Evolutionary conservation across 768 basidiomycete species (phyloP), one percentile per base, ranked within the genome.

Genomic region (Amanita exitialis): DNA sequence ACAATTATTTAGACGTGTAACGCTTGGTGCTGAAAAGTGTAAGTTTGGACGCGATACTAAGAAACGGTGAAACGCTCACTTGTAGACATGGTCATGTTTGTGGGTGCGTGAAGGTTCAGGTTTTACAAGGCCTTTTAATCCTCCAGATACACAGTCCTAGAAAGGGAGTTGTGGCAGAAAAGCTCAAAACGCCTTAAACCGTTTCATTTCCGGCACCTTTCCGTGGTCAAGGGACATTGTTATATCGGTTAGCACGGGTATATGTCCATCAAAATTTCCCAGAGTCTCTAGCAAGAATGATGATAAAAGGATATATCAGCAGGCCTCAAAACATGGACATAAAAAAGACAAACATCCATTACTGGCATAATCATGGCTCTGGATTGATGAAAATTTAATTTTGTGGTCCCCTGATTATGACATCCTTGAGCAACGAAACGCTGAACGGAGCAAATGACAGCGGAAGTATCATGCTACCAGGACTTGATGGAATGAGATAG

Each of bases 1-100:
- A 46, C 45, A 46, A 15, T 46, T 46, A 46, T 46, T 46, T 35
- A 46, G 28, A n/a, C 30, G 45, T n/a, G 45, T 46, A 18, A 46
- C 45, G 30, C 45, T 46, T 15, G 45, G 45, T n/a, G 45, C 45
- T 46, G 28, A 6, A 27, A 28, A 28, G 28, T 13, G 34, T 18
- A 20, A 35, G 45, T 18, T 46, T 3, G 30, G 34, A 4, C 6
- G 8, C 16, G 16, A 12, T 18, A 16, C 4, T 6, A 18, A 46
- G 16, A 3, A 32, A 8, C n/a, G 28, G 16, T 20, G 28, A 8
- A 34, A 13, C 16, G 20, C 45, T 20, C 45, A 46, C 45, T 46
- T 4, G 30, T 32, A 5, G 45, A 46, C 45, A 46, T 46, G 16
- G 23, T 21, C 9, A 32, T 27, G 27, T 16, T 8, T 25, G 27